Evolutionary conservation across 306 rosid genomes (phyloP), one percentile per base, ranked within the genome.

Genomic region (Citrullus colocynthis): DNA sequence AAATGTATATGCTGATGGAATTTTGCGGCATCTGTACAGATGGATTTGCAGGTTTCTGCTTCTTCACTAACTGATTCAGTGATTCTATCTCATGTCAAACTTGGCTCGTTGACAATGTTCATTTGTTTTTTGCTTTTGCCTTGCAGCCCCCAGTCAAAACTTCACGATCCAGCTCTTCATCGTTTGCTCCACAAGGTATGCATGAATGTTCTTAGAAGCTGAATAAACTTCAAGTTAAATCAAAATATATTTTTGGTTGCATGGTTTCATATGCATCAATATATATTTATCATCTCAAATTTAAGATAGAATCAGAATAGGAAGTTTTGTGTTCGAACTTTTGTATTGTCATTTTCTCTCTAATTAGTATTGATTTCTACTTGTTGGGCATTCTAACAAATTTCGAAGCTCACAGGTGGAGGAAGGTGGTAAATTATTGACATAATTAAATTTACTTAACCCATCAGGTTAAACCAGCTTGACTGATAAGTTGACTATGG

Each of bases 151-250:
- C 89, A 85, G 42, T 95, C 98, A 80, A 92, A 85, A 87, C 92
- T 95, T 87, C 98, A 95, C 78, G 98, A 95, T 86, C 97, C 97
- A 67, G 86, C 97, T 82, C 93, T 95, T 79, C 93, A 92, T 84
- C 97, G 85, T 61, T 77, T 90, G 80, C 96, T 92, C 63, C 96
- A 95, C 83, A 95, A 95, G 93, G 98, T 94, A 55, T 66, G 56
- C 57, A 28, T 48, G 36, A 21, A 48, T 48, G 44, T 45, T 14
- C 55, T 44, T 57, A 21, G 70, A 41, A 77, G 45, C 18, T 44
- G 60, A 39, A 21, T 16, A 21, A 44, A 42, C 45, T 42, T 42
- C 30, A 3, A 42, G 21, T 59, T 76, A 30, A 30, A 32, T 16
- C 28, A 49, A 54, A 28, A 61, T 13, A 15, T 51, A 13, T 34